Base-by-base conservation (phyloP, 1,139 yeast genomes). In the Taphrina pruni region DNA sequence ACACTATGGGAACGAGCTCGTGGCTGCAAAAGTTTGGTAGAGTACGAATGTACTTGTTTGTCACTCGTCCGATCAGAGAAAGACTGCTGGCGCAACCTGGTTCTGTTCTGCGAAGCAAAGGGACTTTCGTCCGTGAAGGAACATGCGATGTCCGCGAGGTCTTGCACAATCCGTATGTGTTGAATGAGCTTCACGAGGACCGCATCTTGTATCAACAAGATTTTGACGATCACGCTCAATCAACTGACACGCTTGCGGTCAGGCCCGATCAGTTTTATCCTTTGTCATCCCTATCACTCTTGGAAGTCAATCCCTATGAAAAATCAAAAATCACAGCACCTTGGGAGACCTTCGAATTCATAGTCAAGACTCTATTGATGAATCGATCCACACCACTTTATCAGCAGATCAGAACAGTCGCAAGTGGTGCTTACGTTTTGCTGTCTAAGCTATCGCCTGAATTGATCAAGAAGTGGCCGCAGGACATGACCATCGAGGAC, bases 271-370 rank as follows among this genome's bases (percentile, higher is more conserved):
- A 54, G 11, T 64, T 39, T 41, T 46, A 50, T 51, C 67, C 67
- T 8, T 21, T 45, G 61, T 26, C 46, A 20, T 20, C 52, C 12
- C 43, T 64, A 12, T 64, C 67, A 14, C 43, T 64, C 17, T 20
- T 64, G 32, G 67, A 64, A 20, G 20, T 64, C 55, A 64, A 39
- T 35, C 67, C 67, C 2, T 64, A 54, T 21, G 67, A 46, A 17
- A 43, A 54, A 46, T n/a, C 48, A 38, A 48, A 51, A 43, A 55
- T 64, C 36, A 64, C 60, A 8, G 67, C 67, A 8, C 60, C 67
- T 6, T 64, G 67, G 67, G 67, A 64, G 39, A 55, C 67, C 11
- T 64, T 64, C 21, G 67, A 64, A 21, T 64, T 54, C 21, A 48
- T 64, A 38, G 51, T 46, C 17, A 54, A 38, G 21, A 32, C 61